These are phyloP conservation scores for Blastobotrys aristatus DNA, from an alignment of 1,139 yeast species.

Conservation along the genomic window DNA sequence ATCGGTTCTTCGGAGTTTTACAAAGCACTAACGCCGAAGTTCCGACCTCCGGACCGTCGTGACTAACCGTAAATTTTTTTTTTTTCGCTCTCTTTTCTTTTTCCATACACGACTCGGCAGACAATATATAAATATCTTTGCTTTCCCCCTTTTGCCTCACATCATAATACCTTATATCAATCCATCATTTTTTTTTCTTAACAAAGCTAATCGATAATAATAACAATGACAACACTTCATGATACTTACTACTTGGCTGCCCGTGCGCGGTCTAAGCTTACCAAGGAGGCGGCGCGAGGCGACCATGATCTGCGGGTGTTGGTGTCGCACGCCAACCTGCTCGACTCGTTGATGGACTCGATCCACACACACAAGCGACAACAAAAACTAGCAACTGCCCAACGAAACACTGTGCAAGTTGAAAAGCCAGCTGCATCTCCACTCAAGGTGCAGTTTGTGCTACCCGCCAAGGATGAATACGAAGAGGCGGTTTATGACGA, in stretches of 20 bases:
- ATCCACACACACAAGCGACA: constrained; percentile 17
- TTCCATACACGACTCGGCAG: too few relatives aligned
- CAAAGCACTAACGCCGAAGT: too few relatives aligned
- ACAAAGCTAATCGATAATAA: background rate
- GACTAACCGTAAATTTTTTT: too few relatives aligned
- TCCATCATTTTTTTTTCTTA: too few relatives aligned
- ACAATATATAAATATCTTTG: too few relatives aligned
- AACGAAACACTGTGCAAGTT: background rate
- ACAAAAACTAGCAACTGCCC: background rate
- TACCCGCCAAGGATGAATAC: constrained; percentile 5
- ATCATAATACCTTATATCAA: too few relatives aligned
- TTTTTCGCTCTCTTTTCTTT: too few relatives aligned
- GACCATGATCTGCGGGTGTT: constrained; percentile 58
- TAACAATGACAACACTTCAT: background rate
- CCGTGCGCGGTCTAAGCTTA: constrained; percentile 61
- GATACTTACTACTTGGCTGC: constrained; percentile 64
- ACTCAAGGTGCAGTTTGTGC: constrained; percentile 6
- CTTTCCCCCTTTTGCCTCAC: too few relatives aligned
- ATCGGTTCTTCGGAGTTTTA: too few relatives aligned
- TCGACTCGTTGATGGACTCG: constrained; percentile 60
- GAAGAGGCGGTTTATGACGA: background rate
- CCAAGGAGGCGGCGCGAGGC: constrained; percentile 57
- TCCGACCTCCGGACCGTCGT: too few relatives aligned
- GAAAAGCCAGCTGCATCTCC: constrained; percentile 4
- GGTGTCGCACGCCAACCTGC: constrained; percentile 71